Conservation (phyloP, 23 red algal genomes). For the Gracilariopsis chorda region DNA sequence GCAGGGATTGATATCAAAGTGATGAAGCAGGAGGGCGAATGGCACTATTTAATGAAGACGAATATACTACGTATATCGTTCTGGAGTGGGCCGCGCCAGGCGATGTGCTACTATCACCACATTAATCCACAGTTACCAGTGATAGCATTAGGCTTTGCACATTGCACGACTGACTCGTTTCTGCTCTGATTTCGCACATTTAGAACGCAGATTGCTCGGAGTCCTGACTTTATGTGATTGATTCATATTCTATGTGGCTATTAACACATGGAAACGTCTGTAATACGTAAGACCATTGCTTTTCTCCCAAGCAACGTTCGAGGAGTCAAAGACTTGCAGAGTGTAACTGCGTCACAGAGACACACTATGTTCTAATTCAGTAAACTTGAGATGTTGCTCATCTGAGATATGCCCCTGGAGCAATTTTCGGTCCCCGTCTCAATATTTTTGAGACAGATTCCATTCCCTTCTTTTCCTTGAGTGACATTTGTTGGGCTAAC, state of each 20-base stretch:
- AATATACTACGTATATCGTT: neutral
- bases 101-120: neutral
- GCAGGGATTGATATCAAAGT: neutral
- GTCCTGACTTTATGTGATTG: too few species aligned
- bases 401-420: neutral
- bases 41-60: neutral
- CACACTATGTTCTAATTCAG: too few species aligned
- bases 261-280: too few species aligned
- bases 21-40: neutral
- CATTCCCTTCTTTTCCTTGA: too few species aligned
- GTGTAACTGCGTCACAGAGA: too few species aligned
- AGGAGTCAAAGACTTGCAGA: too few species aligned
- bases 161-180: neutral
- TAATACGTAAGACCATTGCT: too few species aligned
- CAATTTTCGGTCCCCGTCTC: neutral
- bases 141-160: conserved; percentile 9
- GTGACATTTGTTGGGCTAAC: too few species aligned
- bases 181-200: conserved; percentile 2
- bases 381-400: too few species aligned
- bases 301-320: too few species aligned
- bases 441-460: too few species aligned
- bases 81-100: neutral
- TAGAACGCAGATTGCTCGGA: neutral
- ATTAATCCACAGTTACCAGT: neutral
- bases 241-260: too few species aligned